Base-by-base conservation (phyloP, 306 rosid species). In the Pueraria montana region DNA sequence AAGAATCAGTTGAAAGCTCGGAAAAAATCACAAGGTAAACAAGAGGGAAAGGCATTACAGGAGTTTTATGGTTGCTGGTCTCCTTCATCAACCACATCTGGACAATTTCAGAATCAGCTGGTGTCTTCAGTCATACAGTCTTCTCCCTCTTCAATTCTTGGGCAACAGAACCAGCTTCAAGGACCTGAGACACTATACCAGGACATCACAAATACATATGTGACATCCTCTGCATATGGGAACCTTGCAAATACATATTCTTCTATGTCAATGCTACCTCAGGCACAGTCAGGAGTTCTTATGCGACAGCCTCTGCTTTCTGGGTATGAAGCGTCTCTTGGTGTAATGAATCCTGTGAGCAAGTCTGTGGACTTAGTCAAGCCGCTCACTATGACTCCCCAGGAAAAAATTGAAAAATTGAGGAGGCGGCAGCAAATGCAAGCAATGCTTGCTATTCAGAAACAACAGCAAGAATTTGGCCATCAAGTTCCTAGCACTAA, bases 361-460 rank as follows among this genome's bases (percentile, higher is more conserved):
- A 87, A 85, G 67, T 52, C 89, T 6, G 80, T 77, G 32, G 88
- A 86, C 75, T 40, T 81, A 16, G 88, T 80, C 66, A 87, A 86
- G 82, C 87, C 88, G 75, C 85, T 69, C 74, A 86, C 88, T 40
- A 94, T 94, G 98, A 92, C 97, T 23, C 91, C 98, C 70, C 94
- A 92, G 81, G 98, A 92, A 80, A 94, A 94, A 83, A 92, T 92
- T 78, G 92, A 94, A 85, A 94, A 92, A 76, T 79, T 94, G 46
- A 92, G 98, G 85, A 85, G 92, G 88, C 89, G 97, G 76, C 98
- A 94, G 80, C 95, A 94, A 87, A 82, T 90, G 87, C 95, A 86
- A 86, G 98, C 98, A 61, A 85, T 94, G 94, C 92, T 94, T 87
- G 98, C 98, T 85, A 92, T 94, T 85, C 82, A 87, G 80, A 92